A percentile compares a stretch with the other conserved stretches of the same genome.
Conservation (phyloP, 148 eudicot species). For the Euryodendron excelsum region DNA sequence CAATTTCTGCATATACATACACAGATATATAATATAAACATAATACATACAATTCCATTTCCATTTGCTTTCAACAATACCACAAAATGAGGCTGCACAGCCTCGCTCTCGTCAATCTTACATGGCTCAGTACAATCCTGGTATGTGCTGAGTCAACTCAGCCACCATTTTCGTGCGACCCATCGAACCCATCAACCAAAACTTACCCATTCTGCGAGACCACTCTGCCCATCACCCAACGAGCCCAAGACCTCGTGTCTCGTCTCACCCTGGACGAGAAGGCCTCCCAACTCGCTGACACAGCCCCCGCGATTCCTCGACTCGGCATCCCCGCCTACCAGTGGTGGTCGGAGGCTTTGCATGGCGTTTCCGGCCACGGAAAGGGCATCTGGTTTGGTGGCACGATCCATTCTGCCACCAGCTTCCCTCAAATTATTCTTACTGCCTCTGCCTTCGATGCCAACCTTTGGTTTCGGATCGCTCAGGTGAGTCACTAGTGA, state of each 20-base stretch:
- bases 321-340: constrained; percentile 68
- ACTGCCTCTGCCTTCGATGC: constrained; percentile 76
- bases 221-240: constrained; percentile 22
- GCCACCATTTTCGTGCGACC: constrained; percentile 48
- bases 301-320: constrained; percentile 51
- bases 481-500: constrained; percentile 44
- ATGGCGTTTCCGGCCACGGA: constrained; percentile 53
- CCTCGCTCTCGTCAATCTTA: not conserved
- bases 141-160: constrained; percentile 1
- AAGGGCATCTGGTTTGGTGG: constrained; percentile 50
- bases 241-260: constrained; percentile 49
- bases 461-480: constrained; percentile 79
- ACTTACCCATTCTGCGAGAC: constrained; percentile 41
- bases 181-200: constrained; percentile 31
- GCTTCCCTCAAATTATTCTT: constrained; percentile 80
- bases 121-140: not conserved
- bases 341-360: constrained; percentile 90
- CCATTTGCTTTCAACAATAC: not conserved
- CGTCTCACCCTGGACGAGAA: constrained; percentile 65
- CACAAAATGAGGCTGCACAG: not conserved
- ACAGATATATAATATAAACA: no score
- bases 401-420: constrained; percentile 48
- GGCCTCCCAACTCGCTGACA: constrained; percentile 47
- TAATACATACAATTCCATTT: no score
- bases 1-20: no score